Conservation (phyloP, 495 filamentous ascomycete genomes). For the Astrothelium subdiscretum region DNA sequence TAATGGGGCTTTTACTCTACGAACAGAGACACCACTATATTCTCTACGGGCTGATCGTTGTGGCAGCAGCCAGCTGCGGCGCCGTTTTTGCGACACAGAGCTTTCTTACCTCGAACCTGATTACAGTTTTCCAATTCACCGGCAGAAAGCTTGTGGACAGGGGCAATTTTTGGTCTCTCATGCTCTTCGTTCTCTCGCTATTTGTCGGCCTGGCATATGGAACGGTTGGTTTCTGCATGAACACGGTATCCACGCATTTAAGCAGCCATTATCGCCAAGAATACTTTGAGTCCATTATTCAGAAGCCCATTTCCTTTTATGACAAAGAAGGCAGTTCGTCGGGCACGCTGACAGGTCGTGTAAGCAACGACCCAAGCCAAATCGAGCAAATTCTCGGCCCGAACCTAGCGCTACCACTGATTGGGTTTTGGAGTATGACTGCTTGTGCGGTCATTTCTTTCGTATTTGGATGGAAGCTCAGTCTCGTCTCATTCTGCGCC, state of each 20-base stretch:
- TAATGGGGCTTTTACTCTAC: background rate
- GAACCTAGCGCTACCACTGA: slow-evolving; percentile 39
- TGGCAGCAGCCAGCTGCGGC: slow-evolving; percentile 8
- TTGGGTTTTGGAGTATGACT: slow-evolving; percentile 38
- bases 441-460: slow-evolving; percentile 40
- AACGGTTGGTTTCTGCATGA: slow-evolving; percentile 34
- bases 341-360: slow-evolving; percentile 38
- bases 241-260: slow-evolving; percentile 22
- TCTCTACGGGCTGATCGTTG: background rate
- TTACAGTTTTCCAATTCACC: slow-evolving; percentile 12
- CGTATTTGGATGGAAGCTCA: slow-evolving; percentile 47
- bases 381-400: slow-evolving; percentile 52
- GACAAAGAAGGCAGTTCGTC: slow-evolving; percentile 40
- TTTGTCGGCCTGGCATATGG: slow-evolving; percentile 41
- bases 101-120: slow-evolving; percentile 21
- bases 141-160: slow-evolving; percentile 2
- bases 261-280: slow-evolving; percentile 39
- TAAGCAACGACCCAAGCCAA: slow-evolving; percentile 48
- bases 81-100: slow-evolving; percentile 24
- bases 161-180: slow-evolving; percentile 21
- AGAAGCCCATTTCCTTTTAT: slow-evolving; percentile 46
- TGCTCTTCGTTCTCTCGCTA: slow-evolving; percentile 34
- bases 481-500: slow-evolving; percentile 37
- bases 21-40: background rate
- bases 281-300: slow-evolving; percentile 48